These are phyloP conservation scores for Colletotrichum sp. DNA, from an alignment of 2,329 filamentous ascomycete genomes.

Conservation along the genomic window DNA sequence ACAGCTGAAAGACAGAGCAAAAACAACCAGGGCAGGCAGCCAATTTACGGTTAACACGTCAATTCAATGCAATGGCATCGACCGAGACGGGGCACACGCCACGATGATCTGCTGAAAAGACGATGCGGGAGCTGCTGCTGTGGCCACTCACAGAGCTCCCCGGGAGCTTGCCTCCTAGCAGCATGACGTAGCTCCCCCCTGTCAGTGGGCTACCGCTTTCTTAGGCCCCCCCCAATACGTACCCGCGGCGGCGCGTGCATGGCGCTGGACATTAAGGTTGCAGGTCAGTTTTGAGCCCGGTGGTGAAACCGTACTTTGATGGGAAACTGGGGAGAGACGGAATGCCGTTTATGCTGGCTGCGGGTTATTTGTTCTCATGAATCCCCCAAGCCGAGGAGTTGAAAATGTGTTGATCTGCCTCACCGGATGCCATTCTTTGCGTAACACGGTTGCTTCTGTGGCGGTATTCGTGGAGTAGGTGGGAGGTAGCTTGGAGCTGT, in stretches of 20 bases:
- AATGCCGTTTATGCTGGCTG: conserved; percentile 1
- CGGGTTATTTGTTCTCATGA: not conserved
- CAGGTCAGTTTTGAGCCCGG: conserved; percentile 17
- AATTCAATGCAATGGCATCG: conserved; percentile 11
- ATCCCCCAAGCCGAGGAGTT: not conserved
- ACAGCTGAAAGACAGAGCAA: not conserved
- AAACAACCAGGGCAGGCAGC: not conserved
- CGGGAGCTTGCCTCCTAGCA: conserved; percentile 2
- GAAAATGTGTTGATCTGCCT: not conserved
- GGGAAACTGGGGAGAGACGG: not conserved
- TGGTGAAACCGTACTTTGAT: conserved; percentile 13
- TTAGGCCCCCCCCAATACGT: not conserved
- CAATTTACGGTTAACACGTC: conserved; percentile 6
- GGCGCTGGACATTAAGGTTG: conserved; percentile 20
- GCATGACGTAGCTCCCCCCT: conserved; percentile 21
- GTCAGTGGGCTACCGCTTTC: not conserved
- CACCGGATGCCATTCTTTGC: not conserved
- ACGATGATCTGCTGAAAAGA: conserved; percentile 18
- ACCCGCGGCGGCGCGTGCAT: conserved; percentile 1
- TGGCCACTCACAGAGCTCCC: conserved; percentile 22
- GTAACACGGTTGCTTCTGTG: not conserved
- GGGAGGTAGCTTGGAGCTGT: not conserved
- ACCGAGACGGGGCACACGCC: conserved; percentile 5
- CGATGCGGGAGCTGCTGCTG: conserved; percentile 12
- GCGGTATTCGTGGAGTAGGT: not conserved